Base-by-base conservation (phyloP, 2,329 filamentous ascomycete genomes). In the Aspergillus clavatus region DNA sequence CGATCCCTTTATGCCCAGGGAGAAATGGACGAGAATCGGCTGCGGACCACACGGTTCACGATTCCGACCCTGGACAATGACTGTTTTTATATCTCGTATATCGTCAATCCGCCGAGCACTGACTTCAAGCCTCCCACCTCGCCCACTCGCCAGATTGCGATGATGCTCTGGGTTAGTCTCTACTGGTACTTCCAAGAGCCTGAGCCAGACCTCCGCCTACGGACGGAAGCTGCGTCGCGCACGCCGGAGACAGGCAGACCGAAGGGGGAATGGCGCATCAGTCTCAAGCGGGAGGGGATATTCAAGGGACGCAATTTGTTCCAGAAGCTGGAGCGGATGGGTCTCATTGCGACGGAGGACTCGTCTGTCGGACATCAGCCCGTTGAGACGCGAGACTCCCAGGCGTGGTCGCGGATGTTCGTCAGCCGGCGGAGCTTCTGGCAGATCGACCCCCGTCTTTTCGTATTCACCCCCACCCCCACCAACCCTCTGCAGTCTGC, bases 181-280 rank as follows among this genome's bases (percentile, higher is more conserved):
- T 95, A 89, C 73, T 97, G 91, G 91, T 97, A 97, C 73, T 97
- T 96, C 58, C 90, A 96, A 70, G 88, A 95, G 66, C 78, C 82
- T 1, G 78, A 84, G 56, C 91, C 91, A 0, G 74, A 78, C 18
- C 75, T 79, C 0, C 77, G 80, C 40, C 62, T 93, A 26, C 75
- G 76, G 14, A 87, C 80, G 5, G 72, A 80, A 4, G 73, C 79
- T 0, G 86, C 83, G 1, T 78, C 76, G 52, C 65, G 75, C 46
- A 91, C 89, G 0, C 85, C 86, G 0, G 72, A 79, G 14, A 65
- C 70, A 4, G 91, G 87, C 4, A 83, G 81, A 53, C 91, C 91
- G 2, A 83, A 80, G 52, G 89, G 86, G 24, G 88, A 94, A 47
- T 97, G 91, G 91, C 78, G 81, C 45, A 84, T 97, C 57, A 83